These are phyloP conservation scores for Anastatica hierochuntica DNA, from an alignment of 345 rosid species.

Conservation along the genomic window DNA sequence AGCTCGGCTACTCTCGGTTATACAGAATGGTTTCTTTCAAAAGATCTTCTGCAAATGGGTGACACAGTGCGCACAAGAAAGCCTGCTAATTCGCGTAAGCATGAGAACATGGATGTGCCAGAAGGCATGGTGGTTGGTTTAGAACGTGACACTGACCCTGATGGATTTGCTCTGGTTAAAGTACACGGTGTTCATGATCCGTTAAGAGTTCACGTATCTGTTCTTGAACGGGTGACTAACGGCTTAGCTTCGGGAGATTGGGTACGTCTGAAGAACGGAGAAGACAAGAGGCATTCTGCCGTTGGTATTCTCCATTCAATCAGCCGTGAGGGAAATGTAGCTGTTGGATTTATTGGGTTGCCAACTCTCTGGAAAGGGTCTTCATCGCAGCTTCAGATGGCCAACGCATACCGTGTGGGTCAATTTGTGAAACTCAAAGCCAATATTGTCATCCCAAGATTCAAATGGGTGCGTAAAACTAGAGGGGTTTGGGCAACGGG, in stretches of 20 bases:
- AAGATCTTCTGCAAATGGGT: constrained; percentile 60
- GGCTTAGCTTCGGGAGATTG: constrained; percentile 92
- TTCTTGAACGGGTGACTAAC: constrained; percentile 57
- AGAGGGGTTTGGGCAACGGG: constrained; percentile 73
- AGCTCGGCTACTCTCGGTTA: constrained; percentile 38
- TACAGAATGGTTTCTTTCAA: constrained; percentile 74
- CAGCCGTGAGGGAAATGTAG: constrained; percentile 49
- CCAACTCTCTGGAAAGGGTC: constrained; percentile 76
- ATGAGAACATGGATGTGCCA: constrained; percentile 69
- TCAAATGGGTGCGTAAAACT: constrained; percentile 65
- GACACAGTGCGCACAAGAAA: constrained; percentile 84
- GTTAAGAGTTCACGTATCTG: constrained; percentile 51
- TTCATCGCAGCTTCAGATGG: constrained; percentile 72
- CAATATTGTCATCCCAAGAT: constrained; percentile 62
- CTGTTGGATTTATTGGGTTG: constrained; percentile 68
- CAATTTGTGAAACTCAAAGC: constrained; percentile 67
- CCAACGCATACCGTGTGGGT: constrained; percentile 59
- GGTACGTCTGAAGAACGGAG: constrained; percentile 63
- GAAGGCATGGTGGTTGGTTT: constrained; percentile 78
- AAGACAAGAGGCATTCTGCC: constrained; percentile 57
- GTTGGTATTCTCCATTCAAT: constrained; percentile 86
- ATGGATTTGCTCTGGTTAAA: constrained; percentile 70
- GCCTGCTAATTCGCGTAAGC: constrained; percentile 48
- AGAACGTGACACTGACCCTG: constrained; percentile 40
- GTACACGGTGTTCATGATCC: constrained; percentile 84